A percentile compares a stretch with the other conserved stretches of the same genome.
These are phyloP conservation scores for Tolypocladium paradoxum DNA, from an alignment of 2,329 filamentous ascomycete genomes.

Conservation along the genomic window DNA sequence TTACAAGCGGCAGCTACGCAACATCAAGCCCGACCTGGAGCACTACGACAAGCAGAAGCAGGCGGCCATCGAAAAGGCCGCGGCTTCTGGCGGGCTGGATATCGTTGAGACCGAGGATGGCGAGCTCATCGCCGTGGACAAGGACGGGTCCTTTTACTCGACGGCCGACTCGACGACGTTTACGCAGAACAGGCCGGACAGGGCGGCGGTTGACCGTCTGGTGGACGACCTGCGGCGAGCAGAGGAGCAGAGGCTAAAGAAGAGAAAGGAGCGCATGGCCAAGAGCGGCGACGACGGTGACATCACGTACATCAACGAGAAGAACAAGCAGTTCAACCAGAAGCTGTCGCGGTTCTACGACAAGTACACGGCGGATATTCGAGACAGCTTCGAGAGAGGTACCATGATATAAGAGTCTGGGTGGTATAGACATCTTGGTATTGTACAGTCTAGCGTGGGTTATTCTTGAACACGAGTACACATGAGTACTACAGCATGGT, in stretches of 20 bases:
- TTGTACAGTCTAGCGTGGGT: constrained; percentile 21
- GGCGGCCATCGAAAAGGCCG: constrained; percentile 73
- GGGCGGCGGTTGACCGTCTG: constrained; percentile 76
- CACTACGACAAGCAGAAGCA: constrained; percentile 82
- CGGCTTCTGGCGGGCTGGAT: constrained; percentile 73
- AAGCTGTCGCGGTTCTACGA: constrained; percentile 95
- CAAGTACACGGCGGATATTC: constrained; percentile 94
- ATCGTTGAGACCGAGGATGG: constrained; percentile 94
- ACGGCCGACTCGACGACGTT: constrained; percentile 76
- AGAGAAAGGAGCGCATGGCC: constrained; percentile 67
- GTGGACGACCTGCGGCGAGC: constrained; percentile 81
- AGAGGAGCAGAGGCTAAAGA: constrained; percentile 78
- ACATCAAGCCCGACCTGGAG: constrained; percentile 67
- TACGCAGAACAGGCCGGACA: constrained; percentile 75
- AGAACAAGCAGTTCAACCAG: constrained; percentile 99
- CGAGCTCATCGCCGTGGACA: constrained; percentile 88
- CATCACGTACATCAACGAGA: constrained; percentile 98
- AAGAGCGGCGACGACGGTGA: constrained; percentile 78
- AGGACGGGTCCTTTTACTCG: constrained; percentile 81
- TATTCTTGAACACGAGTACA: constrained; percentile 3
- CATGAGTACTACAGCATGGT: constrained; percentile 61
- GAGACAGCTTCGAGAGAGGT: constrained; percentile 94
- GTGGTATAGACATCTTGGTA: background rate
- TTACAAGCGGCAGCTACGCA: constrained; percentile 81
- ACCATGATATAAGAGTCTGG: constrained; percentile 64